phyloP scores from a whole-genome alignment of 2,329 filamentous ascomycete genomes.

The Sarocladium kiliense region DNA sequence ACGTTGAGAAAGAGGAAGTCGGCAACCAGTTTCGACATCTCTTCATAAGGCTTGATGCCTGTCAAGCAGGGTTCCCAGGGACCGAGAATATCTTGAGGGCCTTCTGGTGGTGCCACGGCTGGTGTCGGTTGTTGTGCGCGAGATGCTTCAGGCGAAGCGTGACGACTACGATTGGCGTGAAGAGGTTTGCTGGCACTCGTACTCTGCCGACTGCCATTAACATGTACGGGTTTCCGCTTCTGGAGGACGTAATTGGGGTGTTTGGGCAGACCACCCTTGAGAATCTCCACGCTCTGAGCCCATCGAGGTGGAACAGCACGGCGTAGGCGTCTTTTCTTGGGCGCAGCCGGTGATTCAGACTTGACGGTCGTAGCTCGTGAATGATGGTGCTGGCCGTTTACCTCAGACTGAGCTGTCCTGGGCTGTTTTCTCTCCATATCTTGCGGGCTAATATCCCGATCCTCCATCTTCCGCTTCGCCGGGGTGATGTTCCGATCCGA shows the following conservation, averaged over 20 bases:
- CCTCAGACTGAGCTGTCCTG: conserved; percentile 44
- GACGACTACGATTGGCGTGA: conserved; percentile 30
- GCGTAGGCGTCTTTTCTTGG: conserved; percentile 33
- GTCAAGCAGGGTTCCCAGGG: conserved; percentile 66
- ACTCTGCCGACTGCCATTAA: conserved; percentile 6
- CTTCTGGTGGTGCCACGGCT: conserved; percentile 15
- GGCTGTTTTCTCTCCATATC: conserved; percentile 46
- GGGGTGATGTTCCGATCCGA: conserved; percentile 28
- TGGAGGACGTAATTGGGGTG: conserved; percentile 42
- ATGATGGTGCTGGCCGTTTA: conserved; percentile 33
- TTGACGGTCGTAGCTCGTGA: conserved; percentile 10
- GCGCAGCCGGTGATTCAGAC: conserved; percentile 27
- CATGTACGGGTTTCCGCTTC: conserved; percentile 26
- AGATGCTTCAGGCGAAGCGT: conserved; percentile 40
- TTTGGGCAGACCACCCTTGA: conserved; percentile 31
- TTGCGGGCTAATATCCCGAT: conserved; percentile 38
- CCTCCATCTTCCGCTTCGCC: conserved; percentile 34
- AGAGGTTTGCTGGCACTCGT: conserved; percentile 27
- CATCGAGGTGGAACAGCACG: conserved; percentile 39
- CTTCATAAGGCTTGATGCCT: conserved; percentile 65
- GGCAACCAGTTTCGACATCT: conserved; percentile 69
- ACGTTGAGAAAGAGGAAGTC: conserved; percentile 76
- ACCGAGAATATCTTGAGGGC: conserved; percentile 36
- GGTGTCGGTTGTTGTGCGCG: conserved; percentile 14
- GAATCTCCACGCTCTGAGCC: conserved; percentile 36